These are phyloP conservation scores for Blumeria graminis DNA, from an alignment of 2,329 filamentous ascomycete genomes.

Conservation along the genomic window DNA sequence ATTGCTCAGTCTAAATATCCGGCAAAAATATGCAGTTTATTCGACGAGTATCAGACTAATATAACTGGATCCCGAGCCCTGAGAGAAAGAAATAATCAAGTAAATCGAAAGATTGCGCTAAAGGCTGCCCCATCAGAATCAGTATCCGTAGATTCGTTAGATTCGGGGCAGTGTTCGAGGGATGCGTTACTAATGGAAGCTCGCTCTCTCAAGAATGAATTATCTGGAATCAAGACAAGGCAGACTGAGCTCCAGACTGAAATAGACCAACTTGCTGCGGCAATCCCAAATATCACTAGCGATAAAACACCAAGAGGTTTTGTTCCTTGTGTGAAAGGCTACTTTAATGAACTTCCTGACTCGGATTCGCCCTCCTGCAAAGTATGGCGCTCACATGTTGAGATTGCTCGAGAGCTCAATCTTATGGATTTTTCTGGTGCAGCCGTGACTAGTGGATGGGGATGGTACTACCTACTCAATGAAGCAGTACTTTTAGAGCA, in stretches of 20 bases:
- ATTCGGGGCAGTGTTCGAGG: slow-evolving; percentile 16
- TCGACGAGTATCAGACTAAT: slow-evolving; percentile 31
- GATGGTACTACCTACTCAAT: slow-evolving; percentile 90
- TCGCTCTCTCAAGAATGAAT: slow-evolving; percentile 34
- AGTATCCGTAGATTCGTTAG: slow-evolving; percentile 10
- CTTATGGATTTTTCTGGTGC: slow-evolving; percentile 77
- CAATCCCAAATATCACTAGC: slow-evolving; percentile 72
- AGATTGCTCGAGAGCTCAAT: slow-evolving; percentile 66
- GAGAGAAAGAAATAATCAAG: slow-evolving; percentile 39
- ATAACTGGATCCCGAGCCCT: slow-evolving; percentile 35
- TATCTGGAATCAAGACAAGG: slow-evolving; percentile 33
- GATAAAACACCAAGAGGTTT: slow-evolving; percentile 46
- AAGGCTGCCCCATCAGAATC: slow-evolving; percentile 22
- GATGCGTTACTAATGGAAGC: slow-evolving; percentile 38
- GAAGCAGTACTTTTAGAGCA: slow-evolving; percentile 88
- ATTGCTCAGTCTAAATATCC: slow-evolving; percentile 28
- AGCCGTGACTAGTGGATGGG: slow-evolving; percentile 72
- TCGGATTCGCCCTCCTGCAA: slow-evolving; percentile 15
- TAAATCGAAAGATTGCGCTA: slow-evolving; percentile 33
- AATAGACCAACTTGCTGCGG: slow-evolving; percentile 50
- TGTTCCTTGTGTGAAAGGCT: slow-evolving; percentile 40
- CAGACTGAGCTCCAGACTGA: slow-evolving; percentile 36
- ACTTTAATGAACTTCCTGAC: slow-evolving; percentile 51
- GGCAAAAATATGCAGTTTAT: slow-evolving; percentile 28
- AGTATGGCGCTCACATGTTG: slow-evolving; percentile 50